phyloP scores from a whole-genome alignment of 106 monocot genomes.

The Agapanthus africanus region DNA sequence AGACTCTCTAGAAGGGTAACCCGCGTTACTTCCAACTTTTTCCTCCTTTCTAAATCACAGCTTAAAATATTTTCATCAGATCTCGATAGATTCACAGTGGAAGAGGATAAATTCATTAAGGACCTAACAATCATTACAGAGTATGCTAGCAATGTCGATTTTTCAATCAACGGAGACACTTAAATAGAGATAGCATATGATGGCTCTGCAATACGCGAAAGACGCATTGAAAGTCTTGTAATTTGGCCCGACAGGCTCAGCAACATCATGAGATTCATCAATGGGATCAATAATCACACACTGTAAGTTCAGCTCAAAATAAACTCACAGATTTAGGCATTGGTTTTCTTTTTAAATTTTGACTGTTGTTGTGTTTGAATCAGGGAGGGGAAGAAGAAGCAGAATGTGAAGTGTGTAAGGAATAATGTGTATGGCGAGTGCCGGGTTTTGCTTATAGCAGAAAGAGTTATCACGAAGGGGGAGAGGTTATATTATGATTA shows the following conservation, averaged over 20 bases:
- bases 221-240: conserved; percentile 69
- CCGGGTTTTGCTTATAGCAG: conserved; percentile 68
- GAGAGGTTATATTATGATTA: conserved; percentile 97
- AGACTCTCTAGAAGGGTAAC: conserved; percentile 74
- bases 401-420: conserved; percentile 93
- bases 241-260: conserved; percentile 86
- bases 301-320: too few species aligned
- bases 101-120: conserved; percentile 81
- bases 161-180: conserved; percentile 56
- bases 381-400: conserved; percentile 98
- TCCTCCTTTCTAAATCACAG: too few species aligned
- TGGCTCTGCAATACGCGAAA: conserved; percentile 65
- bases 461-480: conserved; percentile 67
- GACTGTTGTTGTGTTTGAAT: too few species aligned
- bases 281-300: conserved; percentile 84
- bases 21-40: too few species aligned
- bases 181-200: conserved; percentile 96
- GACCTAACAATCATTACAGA: conserved; percentile 87
- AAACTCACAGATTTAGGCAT: too few species aligned
- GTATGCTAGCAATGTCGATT: conserved; percentile 90
- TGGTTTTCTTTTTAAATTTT: too few species aligned
- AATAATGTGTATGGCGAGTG: conserved; percentile 73
- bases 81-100: conserved; percentile 88
- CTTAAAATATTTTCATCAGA: too few species aligned
- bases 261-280: conserved; percentile 90